Evolutionary conservation across 768 basidiomycete genomes (phyloP).

Genomic region (Naganishia vishniacii): DNA sequence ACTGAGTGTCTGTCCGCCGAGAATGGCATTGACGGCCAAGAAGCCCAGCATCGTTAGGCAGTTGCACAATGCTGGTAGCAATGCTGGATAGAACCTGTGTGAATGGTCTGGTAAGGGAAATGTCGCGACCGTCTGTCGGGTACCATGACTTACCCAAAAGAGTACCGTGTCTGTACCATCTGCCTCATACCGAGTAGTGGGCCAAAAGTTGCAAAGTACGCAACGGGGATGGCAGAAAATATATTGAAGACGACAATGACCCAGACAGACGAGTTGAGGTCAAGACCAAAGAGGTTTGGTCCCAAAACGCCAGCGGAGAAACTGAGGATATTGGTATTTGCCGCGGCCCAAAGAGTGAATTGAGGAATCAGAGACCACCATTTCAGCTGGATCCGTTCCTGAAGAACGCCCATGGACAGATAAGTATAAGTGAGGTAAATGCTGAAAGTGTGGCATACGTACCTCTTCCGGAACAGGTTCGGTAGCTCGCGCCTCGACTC

Average conservation of each 20-base stretch:
- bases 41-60: constrained; percentile 61
- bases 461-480: constrained; percentile 41
- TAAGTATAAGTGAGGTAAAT: not conserved
- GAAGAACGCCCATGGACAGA: not conserved
- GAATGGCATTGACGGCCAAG: constrained; percentile 62
- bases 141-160: constrained; percentile 53
- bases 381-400: constrained; percentile 39
- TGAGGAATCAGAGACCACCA: constrained; percentile 41
- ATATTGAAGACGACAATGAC: constrained; percentile 66
- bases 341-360: constrained; percentile 43
- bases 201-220: constrained; percentile 67
- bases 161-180: constrained; percentile 68
- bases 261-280: constrained; percentile 58
- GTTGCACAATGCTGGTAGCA: constrained; percentile 53
- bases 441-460: constrained; percentile 15
- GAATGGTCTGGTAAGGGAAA: constrained; percentile 14
- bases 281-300: constrained; percentile 59
- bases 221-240: constrained; percentile 58
- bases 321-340: constrained; percentile 43
- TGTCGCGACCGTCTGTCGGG: not conserved
- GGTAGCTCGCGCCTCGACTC: constrained; percentile 43
- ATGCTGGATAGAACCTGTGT: constrained; percentile 48
- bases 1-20: constrained; percentile 64
- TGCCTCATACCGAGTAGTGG: constrained; percentile 73
- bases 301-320: constrained; percentile 59